Base-by-base conservation (phyloP, 129 eudicot genomes). In the Logfia minima region DNA sequence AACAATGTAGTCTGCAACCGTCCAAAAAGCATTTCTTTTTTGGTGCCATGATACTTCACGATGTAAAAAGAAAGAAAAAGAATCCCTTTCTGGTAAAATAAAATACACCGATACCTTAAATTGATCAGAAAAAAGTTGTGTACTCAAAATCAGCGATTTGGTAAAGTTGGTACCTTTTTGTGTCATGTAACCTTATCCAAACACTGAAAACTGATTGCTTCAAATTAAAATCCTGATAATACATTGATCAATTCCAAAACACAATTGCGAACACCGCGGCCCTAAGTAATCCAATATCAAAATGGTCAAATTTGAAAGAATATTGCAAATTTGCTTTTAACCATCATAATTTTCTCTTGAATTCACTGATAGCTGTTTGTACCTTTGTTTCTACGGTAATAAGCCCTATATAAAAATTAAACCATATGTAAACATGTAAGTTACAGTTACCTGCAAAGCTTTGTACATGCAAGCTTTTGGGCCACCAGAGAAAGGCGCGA, bases 391-490 rank as follows among this genome's bases (percentile, higher is more conserved):
- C 34, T 23, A 8, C 5, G 58, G 72, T 64, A 79, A 53, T 52
- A 11, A 59, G 35, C 32, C 28, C 16, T 1, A 37, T 24, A 29
- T 35, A 74, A 39, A 39, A 70, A 63, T 48, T 70, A 72, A 61
- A 72, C 65, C 4, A 26, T 13, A 82, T 73, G 21, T 52, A 58
- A 72, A 32, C 58, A 21, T 77, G 62, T 2, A 66, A 80, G 53
- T 53, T 61, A 73, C 23, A 51, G 66, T 76, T 85, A 94, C 99
- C 99, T 91, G 97, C 83, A 94, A 85, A 80, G 87, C 92, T 85
- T 94, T 91, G 75, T 90, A 94, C 96, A 94, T 83, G 87, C 99
- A 94, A 73, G 97, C 90, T 83, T 91, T 94, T 7, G 99, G 92
- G 34, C 96, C 99, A 72, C 94, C 94, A 32, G 97, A 94, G 73